Percentiles rank a stretch among this genome's conserved stretches.
Evolutionary conservation across 345 rosid genomes (phyloP).

Genomic region (Excoecaria agallocha): DNA sequence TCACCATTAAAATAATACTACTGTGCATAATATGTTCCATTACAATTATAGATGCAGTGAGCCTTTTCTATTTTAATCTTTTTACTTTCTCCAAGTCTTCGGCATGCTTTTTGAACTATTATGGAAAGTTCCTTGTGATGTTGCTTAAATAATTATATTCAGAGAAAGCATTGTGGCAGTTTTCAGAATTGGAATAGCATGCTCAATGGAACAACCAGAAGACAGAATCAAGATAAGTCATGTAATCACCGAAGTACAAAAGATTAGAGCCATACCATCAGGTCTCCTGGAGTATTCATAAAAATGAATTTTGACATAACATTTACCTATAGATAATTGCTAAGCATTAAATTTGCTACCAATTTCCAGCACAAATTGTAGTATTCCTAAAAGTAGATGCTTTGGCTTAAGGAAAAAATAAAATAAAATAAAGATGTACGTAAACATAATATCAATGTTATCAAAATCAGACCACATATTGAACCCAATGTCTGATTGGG

Average conservation of each 20-base stretch:
- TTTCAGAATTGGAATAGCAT: slow-evolving; percentile 1
- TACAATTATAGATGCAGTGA: background rate
- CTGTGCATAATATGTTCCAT: background rate
- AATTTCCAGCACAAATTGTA: too few relatives aligned
- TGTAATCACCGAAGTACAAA: background rate
- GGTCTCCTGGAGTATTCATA: too few relatives aligned
- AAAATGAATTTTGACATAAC: too few relatives aligned
- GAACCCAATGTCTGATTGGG: too few relatives aligned
- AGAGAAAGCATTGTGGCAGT: background rate
- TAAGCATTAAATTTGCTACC: too few relatives aligned
- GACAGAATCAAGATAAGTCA: background rate
- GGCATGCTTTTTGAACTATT: background rate
- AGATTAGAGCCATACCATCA: background rate
- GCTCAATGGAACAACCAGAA: background rate
- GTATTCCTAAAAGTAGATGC: too few relatives aligned
- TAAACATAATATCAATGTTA: too few relatives aligned
- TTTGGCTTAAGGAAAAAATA: too few relatives aligned
- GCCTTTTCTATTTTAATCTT: background rate
- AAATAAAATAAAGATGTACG: too few relatives aligned
- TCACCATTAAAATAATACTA: too few relatives aligned
- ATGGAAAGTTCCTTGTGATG: background rate
- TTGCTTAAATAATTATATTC: background rate
- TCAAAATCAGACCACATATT: too few relatives aligned
- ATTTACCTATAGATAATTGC: too few relatives aligned
- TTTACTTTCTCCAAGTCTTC: background rate